A percentile compares a stretch with the other conserved stretches of the same genome.
Evolutionary conservation across 768 basidiomycete genomes (phyloP).

Genomic region (Mycena epipterygia): DNA sequence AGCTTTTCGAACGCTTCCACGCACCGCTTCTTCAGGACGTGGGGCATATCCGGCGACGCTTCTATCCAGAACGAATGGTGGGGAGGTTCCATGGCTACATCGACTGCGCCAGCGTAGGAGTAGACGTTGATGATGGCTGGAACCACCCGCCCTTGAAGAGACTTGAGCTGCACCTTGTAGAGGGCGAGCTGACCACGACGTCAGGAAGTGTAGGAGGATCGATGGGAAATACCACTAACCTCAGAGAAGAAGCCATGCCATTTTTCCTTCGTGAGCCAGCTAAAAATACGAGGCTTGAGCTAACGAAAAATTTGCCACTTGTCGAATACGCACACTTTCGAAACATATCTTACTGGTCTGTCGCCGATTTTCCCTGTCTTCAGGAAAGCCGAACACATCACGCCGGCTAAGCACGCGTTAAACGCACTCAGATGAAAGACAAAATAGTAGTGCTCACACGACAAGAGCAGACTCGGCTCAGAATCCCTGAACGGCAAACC

Average conservation of each 20-base stretch:
- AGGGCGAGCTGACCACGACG: conserved; percentile 60
- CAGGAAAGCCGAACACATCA: conserved; percentile 53
- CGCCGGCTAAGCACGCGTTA: conserved; percentile 41
- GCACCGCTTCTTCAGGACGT: conserved; percentile 64
- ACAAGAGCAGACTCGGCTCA: conserved; percentile 26
- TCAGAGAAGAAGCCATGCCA: conserved; percentile 73
- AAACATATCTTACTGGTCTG: conserved; percentile 49
- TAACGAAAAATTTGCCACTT: not conserved
- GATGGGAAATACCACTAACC: conserved; percentile 47
- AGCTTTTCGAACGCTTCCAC: conserved; percentile 64
- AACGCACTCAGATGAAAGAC: not conserved
- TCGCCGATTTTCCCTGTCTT: conserved; percentile 47
- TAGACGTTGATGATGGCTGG: conserved; percentile 68
- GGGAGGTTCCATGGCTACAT: conserved; percentile 66
- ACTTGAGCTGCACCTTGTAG: conserved; percentile 62
- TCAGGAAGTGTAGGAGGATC: not conserved
- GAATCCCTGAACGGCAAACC: conserved; percentile 32
- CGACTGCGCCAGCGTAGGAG: conserved; percentile 52
- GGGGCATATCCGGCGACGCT: conserved; percentile 70
- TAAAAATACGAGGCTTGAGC: not conserved
- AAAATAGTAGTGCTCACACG: conserved; percentile 24
- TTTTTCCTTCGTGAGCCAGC: conserved; percentile 34
- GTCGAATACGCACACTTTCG: conserved; percentile 49
- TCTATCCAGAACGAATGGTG: conserved; percentile 74
- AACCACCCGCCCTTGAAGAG: conserved; percentile 66